A percentile compares a stretch with the other conserved stretches of the same genome.
phyloP scores from a whole-genome alignment of 805 yeast species.

The Metschnikowia lunata region DNA sequence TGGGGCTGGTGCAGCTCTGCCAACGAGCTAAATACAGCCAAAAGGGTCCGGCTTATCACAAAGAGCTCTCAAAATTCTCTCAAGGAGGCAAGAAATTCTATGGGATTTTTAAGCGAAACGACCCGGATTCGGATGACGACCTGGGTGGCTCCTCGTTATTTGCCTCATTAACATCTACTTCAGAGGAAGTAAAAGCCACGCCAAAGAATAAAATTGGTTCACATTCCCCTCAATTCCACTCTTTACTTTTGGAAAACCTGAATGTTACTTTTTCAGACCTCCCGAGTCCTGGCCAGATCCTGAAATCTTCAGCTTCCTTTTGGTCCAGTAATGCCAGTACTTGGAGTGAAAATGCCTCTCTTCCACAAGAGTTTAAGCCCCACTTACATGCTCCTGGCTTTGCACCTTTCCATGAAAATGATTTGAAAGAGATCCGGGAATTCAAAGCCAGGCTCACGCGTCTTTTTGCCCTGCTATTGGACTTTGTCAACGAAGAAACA shows the following conservation, averaged over 20 bases:
- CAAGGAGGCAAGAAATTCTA: not conserved
- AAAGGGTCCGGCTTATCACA: too few relatives aligned
- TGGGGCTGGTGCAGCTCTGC: too few relatives aligned
- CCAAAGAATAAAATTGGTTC: not conserved
- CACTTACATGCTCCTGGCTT: not conserved
- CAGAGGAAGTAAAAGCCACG: not conserved
- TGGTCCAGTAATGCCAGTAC: not conserved
- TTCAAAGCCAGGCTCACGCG: not conserved
- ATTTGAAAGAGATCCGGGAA: not conserved
- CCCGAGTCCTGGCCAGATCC: not conserved
- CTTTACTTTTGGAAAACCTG: not conserved
- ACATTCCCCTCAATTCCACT: not conserved
- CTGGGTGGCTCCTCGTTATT: too few relatives aligned
- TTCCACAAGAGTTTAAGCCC: not conserved
- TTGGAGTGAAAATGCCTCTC: not conserved
- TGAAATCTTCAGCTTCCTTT: not conserved
- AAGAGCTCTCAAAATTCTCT: not conserved
- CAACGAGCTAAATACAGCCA: too few relatives aligned
- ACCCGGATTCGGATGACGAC: not conserved
- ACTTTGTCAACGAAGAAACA: not conserved
- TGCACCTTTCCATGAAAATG: not conserved
- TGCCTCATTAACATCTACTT: not conserved
- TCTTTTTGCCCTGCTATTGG: not conserved
- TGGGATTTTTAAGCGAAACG: not conserved
- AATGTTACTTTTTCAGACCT: not conserved